Percentiles rank a stretch among this genome's conserved stretches.
Conservation (phyloP, 2,329 filamentous ascomycete species). For the Colletotrichum agaves region DNA sequence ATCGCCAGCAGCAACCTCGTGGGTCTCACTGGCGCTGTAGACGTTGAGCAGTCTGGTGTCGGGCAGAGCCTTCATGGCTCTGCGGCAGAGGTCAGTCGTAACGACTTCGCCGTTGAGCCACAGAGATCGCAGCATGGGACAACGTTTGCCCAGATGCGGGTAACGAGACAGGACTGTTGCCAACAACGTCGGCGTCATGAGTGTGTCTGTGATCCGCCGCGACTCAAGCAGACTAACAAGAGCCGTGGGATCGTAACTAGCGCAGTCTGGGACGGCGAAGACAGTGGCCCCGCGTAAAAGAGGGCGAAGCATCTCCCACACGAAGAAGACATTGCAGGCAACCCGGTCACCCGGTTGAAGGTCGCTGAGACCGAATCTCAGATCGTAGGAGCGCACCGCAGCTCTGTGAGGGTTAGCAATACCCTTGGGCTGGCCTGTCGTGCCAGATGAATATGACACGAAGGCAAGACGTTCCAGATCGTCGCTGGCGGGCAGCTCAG, state of each 20-base stretch:
- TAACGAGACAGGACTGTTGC: slow-evolving; percentile 79
- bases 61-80: slow-evolving; percentile 74
- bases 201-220: slow-evolving; percentile 78
- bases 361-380: slow-evolving; percentile 77
- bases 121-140: slow-evolving; percentile 75
- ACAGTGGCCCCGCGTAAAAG: slow-evolving; percentile 81
- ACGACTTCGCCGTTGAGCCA: slow-evolving; percentile 89
- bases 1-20: slow-evolving; percentile 82
- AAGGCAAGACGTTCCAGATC: slow-evolving; percentile 81
- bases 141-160: slow-evolving; percentile 68
- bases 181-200: slow-evolving; percentile 85
- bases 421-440: slow-evolving; percentile 82
- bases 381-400: slow-evolving; percentile 77
- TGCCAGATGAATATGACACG: slow-evolving; percentile 84
- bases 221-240: slow-evolving; percentile 76
- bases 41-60: slow-evolving; percentile 78
- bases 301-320: slow-evolving; percentile 86
- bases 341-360: slow-evolving; percentile 78
- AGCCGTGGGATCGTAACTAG: slow-evolving; percentile 80
- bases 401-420: slow-evolving; percentile 84
- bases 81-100: slow-evolving; percentile 78
- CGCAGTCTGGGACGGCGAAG: slow-evolving; percentile 78
- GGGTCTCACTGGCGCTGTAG: slow-evolving; percentile 85
- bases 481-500: slow-evolving; percentile 68
- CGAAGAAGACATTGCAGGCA: slow-evolving; percentile 89